Evolutionary conservation across 139 green algal species (phyloP), one percentile per base, ranked within the genome.

Genomic region (Nannochloris sp.): DNA sequence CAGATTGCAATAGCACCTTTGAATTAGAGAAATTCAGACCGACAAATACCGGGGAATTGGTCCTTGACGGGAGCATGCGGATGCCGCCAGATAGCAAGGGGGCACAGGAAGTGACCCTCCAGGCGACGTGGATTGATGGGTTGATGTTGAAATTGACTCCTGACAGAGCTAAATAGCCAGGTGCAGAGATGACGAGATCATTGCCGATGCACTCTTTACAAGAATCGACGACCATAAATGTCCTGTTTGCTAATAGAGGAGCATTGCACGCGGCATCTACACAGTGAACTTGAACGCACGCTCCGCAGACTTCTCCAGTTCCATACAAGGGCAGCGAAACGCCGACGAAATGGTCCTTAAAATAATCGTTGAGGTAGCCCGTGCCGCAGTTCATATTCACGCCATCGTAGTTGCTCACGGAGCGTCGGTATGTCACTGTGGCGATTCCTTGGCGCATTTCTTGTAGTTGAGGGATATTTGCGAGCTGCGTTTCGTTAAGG

Each of bases 281-380:
- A 32, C 70, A 77, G 15, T 34, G 61, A 4, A 77, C 19, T 34
- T 61, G 58, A 30, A 70, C 54, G 24, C 70, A 77, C 9, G 29
- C 19, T 8, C 69, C 69, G 24, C 69, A 76, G 1, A 71, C 42
- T 38, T 54, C 31, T 0, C 54, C 70, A 12, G 15, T 12, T 9
- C 23, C 23, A 27, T 38, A 77, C 35, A 72, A 29, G 0, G 39
- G 4, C 7, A 14, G 12, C 4, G 70, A 46, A 25, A 77, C 14
- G 6, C 27, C 66, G 3, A 76, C 60, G 36, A 66, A 67, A 67
- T 77, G 44, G 32, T 72, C n/a, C 13, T 53, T 73, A 31, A 60
- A 67, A 19, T 61, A 65, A 12, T 47, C 7, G 53, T 64, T 67
- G 5, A 77, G 31, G 33, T 68, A 77, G 0, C 54, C 64, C 4